These are phyloP conservation scores for Cryptomeria japonica DNA, from an alignment of 75 land plant species.

Conservation along the genomic window DNA sequence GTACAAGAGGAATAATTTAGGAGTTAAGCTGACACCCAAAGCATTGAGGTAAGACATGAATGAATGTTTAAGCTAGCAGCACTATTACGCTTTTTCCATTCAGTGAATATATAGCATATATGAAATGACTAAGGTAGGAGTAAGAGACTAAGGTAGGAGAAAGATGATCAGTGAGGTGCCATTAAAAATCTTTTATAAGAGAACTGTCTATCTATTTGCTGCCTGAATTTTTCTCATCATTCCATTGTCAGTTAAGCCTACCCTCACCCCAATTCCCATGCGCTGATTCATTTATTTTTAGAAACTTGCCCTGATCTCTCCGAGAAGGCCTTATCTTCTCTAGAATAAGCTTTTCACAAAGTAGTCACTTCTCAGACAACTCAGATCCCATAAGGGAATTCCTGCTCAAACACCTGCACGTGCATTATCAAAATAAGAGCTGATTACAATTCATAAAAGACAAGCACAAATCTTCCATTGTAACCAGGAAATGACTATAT, in stretches of 20 bases:
- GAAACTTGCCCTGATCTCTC: too few relatives aligned
- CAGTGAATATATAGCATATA: background rate
- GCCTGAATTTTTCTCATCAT: background rate
- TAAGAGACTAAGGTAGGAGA: background rate
- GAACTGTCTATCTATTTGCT: background rate
- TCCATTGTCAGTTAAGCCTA: background rate
- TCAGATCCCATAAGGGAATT: too few relatives aligned
- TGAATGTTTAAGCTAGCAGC: background rate
- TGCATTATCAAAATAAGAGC: too few relatives aligned
- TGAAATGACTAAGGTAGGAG: background rate
- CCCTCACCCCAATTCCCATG: background rate
- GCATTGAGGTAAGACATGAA: background rate
- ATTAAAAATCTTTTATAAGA: background rate
- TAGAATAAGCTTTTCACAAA: too few relatives aligned
- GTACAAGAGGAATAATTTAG: background rate
- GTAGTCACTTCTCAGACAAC: too few relatives aligned
- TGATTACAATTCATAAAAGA: too few relatives aligned
- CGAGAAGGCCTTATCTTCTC: too few relatives aligned
- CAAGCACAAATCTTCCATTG: too few relatives aligned
- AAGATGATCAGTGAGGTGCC: background rate
- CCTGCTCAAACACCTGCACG: too few relatives aligned
- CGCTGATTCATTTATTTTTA: background rate
- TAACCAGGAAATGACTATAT: too few relatives aligned
- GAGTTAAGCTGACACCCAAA: background rate
- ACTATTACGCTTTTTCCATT: background rate